Evolutionary conservation across 176 grass and related monocot genomes (phyloP), one percentile per base, ranked within the genome.

Genomic region (Eleusine indica): DNA sequence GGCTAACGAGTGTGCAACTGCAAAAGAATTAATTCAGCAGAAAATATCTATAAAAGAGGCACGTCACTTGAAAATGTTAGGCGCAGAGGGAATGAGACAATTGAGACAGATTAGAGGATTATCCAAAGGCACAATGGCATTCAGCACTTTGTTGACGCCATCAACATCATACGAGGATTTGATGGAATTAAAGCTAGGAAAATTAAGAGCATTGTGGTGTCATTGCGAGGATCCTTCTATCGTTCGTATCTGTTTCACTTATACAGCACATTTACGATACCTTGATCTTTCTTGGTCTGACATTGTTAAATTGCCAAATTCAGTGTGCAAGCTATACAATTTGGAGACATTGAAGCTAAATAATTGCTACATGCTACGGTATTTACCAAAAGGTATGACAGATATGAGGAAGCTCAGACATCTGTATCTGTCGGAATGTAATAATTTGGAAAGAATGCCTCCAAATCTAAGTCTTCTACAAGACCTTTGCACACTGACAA

Each of bases 321-420:
- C 85, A 41, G 0, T 77, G 15, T 82, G 79, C 16, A 0, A 41
- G 72, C 1, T 87, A 2, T 52, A 87, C 37, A 82, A 82, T 41
- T 49, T 87, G 6, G 64, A 82, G 28, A 7, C 72, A 0, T n/a
- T 81, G 40, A 81, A 40, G 49, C 62, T 86, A 9, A 66, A 69
- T 29, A 0, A 0, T 17, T 87, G 78, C 49, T 0, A 0, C 0
- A 2, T 5, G 0, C 28, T 75, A 15, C 29, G 11, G 8, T 1
- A 28, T 67, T 73, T 87, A 61, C 78, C 78, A 0, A 40, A 87
- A 29, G 38, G 15, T 28, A 75, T 58, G 19, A 4, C 0, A 75
- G 0, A 13, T 14, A 13, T 68, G 49, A 62, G 64, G 10, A 82
- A 76, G 14, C 85, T 87, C 2, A 32, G 16, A 0, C 85, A 70